Conservation (phyloP, 306 rosid genomes). For the Corylus avellana region DNA sequence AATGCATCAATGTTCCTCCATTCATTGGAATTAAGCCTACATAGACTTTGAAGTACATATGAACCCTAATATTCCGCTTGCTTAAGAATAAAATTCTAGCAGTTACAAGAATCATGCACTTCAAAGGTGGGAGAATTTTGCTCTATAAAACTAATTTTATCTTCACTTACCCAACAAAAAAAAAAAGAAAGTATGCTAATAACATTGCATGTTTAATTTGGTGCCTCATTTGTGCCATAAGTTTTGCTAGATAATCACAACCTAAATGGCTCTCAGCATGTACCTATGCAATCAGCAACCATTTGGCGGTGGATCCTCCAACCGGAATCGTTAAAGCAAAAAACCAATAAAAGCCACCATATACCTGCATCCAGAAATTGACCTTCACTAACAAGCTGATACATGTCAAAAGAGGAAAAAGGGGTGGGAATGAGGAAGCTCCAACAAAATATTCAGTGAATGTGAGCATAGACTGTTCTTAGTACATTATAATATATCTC, state of each 20-base stretch:
- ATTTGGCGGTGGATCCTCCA: neutral
- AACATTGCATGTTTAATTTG: neutral
- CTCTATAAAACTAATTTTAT: neutral
- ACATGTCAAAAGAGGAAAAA: neutral
- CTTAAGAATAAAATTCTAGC: neutral
- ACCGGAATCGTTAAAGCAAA: neutral
- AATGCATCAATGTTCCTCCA: neutral
- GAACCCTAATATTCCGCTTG: neutral
- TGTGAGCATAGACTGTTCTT: neutral
- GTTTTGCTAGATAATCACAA: neutral
- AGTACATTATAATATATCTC: neutral
- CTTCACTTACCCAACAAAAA: neutral
- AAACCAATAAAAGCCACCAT: slow-evolving; percentile 7
- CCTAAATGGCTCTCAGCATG: neutral
- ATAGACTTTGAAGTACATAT: neutral
- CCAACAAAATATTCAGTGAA: neutral
- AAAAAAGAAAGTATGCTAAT: neutral
- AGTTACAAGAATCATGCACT: neutral
- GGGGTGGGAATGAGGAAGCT: neutral
- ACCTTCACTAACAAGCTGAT: neutral
- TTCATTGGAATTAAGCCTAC: neutral
- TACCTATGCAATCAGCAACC: neutral
- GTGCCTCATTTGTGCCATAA: neutral
- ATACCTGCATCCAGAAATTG: slow-evolving; percentile 4
- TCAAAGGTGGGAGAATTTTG: neutral